These are phyloP conservation scores for Scheffersomyces cryptocercus DNA, from an alignment of 1,139 yeast genomes.

Conservation along the genomic window DNA sequence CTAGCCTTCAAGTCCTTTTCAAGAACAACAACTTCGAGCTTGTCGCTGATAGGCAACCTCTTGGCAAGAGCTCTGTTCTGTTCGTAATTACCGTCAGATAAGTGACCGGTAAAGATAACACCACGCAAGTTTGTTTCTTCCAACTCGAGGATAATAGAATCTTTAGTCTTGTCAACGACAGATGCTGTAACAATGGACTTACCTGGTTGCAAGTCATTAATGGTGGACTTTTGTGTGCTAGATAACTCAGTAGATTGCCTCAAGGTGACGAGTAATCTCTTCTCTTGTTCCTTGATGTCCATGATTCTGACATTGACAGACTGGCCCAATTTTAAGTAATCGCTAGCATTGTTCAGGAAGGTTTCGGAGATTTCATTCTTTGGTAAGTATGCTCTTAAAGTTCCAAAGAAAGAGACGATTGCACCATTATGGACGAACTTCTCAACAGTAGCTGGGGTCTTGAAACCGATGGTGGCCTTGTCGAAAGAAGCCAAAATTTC, in stretches of 20 bases:
- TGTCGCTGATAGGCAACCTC: slow-evolving; percentile 59
- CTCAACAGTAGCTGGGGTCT: slow-evolving; percentile 75
- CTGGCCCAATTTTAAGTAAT: slow-evolving; percentile 81
- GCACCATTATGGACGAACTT: slow-evolving; percentile 77
- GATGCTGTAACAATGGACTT: slow-evolving; percentile 60
- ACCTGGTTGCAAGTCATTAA: slow-evolving; percentile 59
- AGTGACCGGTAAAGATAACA: slow-evolving; percentile 70
- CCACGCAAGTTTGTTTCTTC: slow-evolving; percentile 62
- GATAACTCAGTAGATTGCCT: slow-evolving; percentile 61
- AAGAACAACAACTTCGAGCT: slow-evolving; percentile 60
- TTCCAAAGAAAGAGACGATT: slow-evolving; percentile 79
- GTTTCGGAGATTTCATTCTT: slow-evolving; percentile 88
- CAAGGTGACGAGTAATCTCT: slow-evolving; percentile 71
- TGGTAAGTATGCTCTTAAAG: slow-evolving; percentile 78
- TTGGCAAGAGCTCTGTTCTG: slow-evolving; percentile 67
- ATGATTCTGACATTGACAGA: slow-evolving; percentile 73
- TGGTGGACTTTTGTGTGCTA: slow-evolving; percentile 46
- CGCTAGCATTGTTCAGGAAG: slow-evolving; percentile 73
- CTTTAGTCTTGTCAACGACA: slow-evolving; percentile 75
- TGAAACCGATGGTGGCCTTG: slow-evolving; percentile 57
- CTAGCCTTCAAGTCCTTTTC: slow-evolving; percentile 66
- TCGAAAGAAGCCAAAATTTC: slow-evolving; percentile 54
- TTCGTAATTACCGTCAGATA: slow-evolving; percentile 74
- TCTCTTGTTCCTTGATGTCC: slow-evolving; percentile 53
- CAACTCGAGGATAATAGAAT: slow-evolving; percentile 67